Percentiles rank a stretch among this genome's conserved stretches.
phyloP scores from a whole-genome alignment of 1,284 basidiomycete species.

The Apiotrichum sp. region DNA sequence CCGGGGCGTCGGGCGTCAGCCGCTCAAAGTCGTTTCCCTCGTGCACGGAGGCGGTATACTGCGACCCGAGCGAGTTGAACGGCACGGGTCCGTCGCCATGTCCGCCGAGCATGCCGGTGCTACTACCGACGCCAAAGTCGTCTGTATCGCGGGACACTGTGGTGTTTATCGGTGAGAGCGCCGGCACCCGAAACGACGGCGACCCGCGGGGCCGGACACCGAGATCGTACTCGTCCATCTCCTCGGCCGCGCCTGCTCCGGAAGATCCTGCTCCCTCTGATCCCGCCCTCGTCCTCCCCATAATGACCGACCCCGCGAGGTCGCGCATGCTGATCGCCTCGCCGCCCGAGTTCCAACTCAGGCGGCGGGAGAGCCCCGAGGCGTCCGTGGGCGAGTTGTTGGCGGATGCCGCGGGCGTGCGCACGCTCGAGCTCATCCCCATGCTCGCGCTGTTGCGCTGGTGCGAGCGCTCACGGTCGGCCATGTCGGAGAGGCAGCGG shows the following conservation, averaged over 20 bases:
- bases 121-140: not conserved
- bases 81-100: not conserved
- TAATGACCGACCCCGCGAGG: not conserved
- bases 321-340: slow-evolving; percentile 5
- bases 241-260: not conserved
- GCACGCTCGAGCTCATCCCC: not conserved
- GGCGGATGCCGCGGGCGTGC: slow-evolving; percentile 22
- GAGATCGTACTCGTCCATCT: no score
- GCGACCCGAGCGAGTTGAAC: not conserved
- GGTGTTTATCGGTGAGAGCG: not conserved
- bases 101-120: no score
- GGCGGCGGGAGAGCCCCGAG: slow-evolving; percentile 27
- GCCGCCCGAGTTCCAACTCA: slow-evolving; percentile 26
- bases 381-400: slow-evolving; percentile 21
- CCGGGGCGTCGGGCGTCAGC: slow-evolving; percentile 2
- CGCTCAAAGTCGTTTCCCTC: slow-evolving; percentile 8
- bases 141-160: not conserved
- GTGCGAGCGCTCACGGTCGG: not conserved
- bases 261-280: not conserved
- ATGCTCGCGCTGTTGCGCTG: not conserved
- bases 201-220: no score
- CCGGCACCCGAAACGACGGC: not conserved
- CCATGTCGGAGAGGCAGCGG: not conserved
- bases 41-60: not conserved
- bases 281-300: not conserved